Conservation (phyloP, 1,284 basidiomycete species). For the Thelephora terrestris region DNA sequence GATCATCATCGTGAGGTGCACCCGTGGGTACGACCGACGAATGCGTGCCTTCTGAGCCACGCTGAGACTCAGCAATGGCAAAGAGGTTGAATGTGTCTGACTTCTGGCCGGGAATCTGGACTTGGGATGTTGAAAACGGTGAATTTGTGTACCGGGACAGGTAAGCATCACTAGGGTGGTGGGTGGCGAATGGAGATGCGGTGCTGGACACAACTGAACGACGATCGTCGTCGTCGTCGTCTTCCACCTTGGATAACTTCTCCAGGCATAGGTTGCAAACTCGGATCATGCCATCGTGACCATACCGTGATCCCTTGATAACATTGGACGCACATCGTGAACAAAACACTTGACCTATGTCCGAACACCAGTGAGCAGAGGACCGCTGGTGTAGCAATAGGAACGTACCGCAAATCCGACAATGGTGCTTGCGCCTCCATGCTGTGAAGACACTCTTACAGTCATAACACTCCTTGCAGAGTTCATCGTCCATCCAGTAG, state of each 20-base stretch:
- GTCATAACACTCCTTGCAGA: slow-evolving; percentile 92
- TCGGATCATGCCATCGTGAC: slow-evolving; percentile 85
- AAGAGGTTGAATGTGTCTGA: slow-evolving; percentile 71
- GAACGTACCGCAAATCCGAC: slow-evolving; percentile 76
- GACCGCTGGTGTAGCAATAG: background rate
- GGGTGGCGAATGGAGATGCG: slow-evolving; percentile 45
- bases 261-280: slow-evolving; percentile 93
- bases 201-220: slow-evolving; percentile 65
- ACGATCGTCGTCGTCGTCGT: slow-evolving; percentile 76
- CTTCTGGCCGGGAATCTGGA: slow-evolving; percentile 64
- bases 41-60: slow-evolving; percentile 11
- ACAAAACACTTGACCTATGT: slow-evolving; percentile 82
- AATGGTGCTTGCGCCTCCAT: slow-evolving; percentile 92
- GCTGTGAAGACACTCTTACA: slow-evolving; percentile 88
- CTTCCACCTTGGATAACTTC: slow-evolving; percentile 73
- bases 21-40: background rate
- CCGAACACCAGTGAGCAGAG: background rate
- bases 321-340: slow-evolving; percentile 95
- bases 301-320: slow-evolving; percentile 90
- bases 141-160: slow-evolving; percentile 58
- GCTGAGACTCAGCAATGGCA: slow-evolving; percentile 66
- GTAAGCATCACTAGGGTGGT: slow-evolving; percentile 42
- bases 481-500: slow-evolving; percentile 98
- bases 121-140: slow-evolving; percentile 69
- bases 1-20: slow-evolving; percentile 37